Percentiles rank a stretch among this genome's conserved stretches.
Conservation (phyloP, 1,284 basidiomycete genomes). For the Stereum hirsutum region DNA sequence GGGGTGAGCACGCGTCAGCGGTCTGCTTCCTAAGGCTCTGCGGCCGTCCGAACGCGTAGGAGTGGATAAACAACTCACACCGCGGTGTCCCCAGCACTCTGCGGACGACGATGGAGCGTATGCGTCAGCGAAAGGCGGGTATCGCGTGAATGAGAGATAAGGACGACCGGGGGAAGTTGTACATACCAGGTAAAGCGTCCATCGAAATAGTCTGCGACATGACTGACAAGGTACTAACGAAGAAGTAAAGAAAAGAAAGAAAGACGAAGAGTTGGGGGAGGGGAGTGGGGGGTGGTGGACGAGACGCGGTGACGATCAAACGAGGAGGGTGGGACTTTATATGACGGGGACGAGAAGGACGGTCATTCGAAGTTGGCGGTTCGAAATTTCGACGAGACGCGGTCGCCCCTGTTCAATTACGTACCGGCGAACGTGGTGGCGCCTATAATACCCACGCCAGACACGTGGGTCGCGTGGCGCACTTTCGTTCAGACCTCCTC, state of each 20-base stretch:
- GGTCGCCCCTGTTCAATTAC: too few relatives aligned
- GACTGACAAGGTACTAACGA: not conserved
- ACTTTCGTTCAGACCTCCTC: not conserved
- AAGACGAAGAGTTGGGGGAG: not conserved
- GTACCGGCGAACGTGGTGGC: not conserved
- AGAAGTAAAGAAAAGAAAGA: not conserved
- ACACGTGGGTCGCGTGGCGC: not conserved
- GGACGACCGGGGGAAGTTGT: too few relatives aligned
- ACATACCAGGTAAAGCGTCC: conserved; percentile 6
- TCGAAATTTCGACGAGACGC: not conserved
- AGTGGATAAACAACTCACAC: conserved; percentile 49
- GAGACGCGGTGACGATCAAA: not conserved
- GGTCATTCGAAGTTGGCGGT: not conserved
- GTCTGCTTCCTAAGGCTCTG: too few relatives aligned
- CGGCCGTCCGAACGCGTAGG: not conserved
- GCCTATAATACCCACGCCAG: not conserved
- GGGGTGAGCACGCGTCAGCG: not conserved
- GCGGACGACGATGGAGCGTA: not conserved
- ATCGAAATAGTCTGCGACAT: not conserved
- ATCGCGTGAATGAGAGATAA: not conserved
- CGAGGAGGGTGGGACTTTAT: not conserved
- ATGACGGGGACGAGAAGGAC: not conserved
- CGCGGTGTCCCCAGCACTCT: conserved; percentile 93
- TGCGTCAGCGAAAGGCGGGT: conserved; percentile 10
- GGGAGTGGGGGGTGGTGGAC: not conserved